Percentiles rank a stretch among this genome's conserved stretches.
phyloP scores from a whole-genome alignment of 2,329 filamentous ascomycete species.

The Plenodomus lindquistii region DNA sequence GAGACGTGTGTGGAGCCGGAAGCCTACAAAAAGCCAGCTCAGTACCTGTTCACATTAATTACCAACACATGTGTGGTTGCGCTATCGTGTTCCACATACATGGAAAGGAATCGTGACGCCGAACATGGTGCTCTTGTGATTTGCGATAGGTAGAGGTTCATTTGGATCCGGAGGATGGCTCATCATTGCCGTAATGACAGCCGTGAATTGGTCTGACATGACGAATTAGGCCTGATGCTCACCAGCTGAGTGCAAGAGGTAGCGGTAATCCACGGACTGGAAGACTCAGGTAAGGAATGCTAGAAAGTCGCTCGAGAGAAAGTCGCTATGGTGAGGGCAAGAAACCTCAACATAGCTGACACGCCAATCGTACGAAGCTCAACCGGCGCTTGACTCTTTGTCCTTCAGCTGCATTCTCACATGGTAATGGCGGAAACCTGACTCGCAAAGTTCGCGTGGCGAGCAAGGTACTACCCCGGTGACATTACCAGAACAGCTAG shows the following conservation, averaged over 20 bases:
- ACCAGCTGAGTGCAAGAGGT: not conserved
- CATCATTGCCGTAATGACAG: slow-evolving; percentile 20
- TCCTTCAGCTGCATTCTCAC: not conserved
- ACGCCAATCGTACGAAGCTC: not conserved
- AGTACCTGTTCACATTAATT: slow-evolving; percentile 23
- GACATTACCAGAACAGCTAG: no score
- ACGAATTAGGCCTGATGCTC: not conserved
- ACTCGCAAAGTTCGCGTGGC: not conserved
- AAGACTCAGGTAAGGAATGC: not conserved
- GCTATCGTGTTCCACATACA: slow-evolving; percentile 11
- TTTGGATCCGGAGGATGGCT: slow-evolving; percentile 27
- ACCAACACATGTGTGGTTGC: not conserved
- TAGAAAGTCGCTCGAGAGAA: not conserved
- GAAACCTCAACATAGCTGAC: not conserved
- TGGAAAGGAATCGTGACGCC: slow-evolving; percentile 34
- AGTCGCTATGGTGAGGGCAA: not conserved
- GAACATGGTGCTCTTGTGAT: slow-evolving; percentile 25
- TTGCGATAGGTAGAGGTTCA: slow-evolving; percentile 23
- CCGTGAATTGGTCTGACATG: slow-evolving; percentile 13
- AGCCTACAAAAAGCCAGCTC: slow-evolving; percentile 27
- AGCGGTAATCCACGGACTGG: not conserved
- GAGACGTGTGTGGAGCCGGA: slow-evolving; percentile 34
- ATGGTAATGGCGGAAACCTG: not conserved
- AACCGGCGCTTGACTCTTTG: not conserved
- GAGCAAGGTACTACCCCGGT: not conserved